Base-by-base conservation (phyloP, 2,329 filamentous ascomycete genomes). In the Colletotrichum theobromicola region DNA sequence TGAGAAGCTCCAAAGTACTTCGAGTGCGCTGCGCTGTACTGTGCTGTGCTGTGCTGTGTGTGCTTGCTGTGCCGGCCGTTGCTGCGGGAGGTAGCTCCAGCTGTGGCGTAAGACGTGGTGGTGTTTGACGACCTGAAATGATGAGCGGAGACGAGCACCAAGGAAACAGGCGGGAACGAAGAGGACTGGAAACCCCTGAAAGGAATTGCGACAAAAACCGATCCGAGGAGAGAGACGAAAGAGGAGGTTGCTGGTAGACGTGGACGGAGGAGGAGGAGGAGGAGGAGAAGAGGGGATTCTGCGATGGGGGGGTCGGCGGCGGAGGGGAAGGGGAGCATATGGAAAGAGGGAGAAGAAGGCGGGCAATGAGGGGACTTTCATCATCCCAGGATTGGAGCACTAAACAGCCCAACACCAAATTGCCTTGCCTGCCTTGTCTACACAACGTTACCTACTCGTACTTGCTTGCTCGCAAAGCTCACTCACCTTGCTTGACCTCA, bases 301-400 rank as follows among this genome's bases (percentile, higher is more conserved):
- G 68, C 50, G 70, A 74, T 70, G 76, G 65, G 72, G 76, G 74
- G 66, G 76, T 18, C 18, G 37, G 30, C 9, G 42, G 42, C 42
- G 42, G 42, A 46, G 42, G 42, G 42, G 42, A 46, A 72, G 71
- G 70, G 76, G 66, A 68, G 75, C 75, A 68, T 66, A 60, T 75
- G 74, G 73, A 75, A 77, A 65, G 72, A 77, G 74, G 78, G 79
- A 80, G 80, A 79, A 75, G 70, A 75, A 75, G 57, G 75, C 68
- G 58, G 64, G 69, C 70, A 75, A 67, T 77, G 69, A 76, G 66
- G 70, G 70, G 74, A 76, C 70, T 64, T 77, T 72, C 68, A 74
- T 74, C 77, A 76, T 71, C 71, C 77, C 75, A 69, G 70, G 72
- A 67, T 46, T 21, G 42, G 42, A 46, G 42, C 42, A 46, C 42